A percentile compares a stretch with the other conserved stretches of the same genome.
These are phyloP conservation scores for Monosporascus sp. DNA, from an alignment of 2,329 filamentous ascomycete genomes.

Conservation along the genomic window DNA sequence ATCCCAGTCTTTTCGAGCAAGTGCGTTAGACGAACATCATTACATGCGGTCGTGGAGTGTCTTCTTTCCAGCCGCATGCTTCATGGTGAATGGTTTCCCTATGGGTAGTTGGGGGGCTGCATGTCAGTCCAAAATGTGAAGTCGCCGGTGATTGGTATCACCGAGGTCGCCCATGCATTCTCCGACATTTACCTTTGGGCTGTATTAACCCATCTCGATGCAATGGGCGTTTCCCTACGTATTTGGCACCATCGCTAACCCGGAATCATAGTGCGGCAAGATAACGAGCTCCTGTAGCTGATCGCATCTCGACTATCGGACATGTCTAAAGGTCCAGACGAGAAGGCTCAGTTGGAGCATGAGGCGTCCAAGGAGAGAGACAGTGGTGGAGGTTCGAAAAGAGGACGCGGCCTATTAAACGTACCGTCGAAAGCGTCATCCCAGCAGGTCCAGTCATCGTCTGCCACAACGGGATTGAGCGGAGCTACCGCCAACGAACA, in stretches of 20 bases:
- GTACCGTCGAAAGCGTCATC: conserved; percentile 60
- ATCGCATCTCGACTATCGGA: conserved; percentile 1
- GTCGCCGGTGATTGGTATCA: too few relatives aligned
- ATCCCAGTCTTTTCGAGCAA: not conserved
- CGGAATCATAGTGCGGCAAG: not conserved
- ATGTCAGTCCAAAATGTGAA: not conserved
- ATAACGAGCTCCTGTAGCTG: not conserved
- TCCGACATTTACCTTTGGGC: too few relatives aligned
- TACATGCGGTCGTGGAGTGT: not conserved
- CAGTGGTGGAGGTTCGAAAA: conserved; percentile 17
- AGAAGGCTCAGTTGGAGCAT: conserved; percentile 21
- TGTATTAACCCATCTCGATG: not conserved
- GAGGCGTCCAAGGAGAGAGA: conserved; percentile 21
- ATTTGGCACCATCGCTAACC: not conserved
- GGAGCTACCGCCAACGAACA: conserved; percentile 55
- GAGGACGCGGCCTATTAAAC: conserved; percentile 46
- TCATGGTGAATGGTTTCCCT: too few relatives aligned
- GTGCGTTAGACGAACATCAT: not conserved
- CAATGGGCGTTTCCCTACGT: not conserved
- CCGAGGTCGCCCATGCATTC: too few relatives aligned
- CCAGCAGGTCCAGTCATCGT: conserved; percentile 54
- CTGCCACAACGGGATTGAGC: conserved; percentile 55
- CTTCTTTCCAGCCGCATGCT: too few relatives aligned
- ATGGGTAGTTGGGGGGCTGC: not conserved
- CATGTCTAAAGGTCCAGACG: conserved; percentile 24